These are phyloP conservation scores for Citrus australasica DNA, from an alignment of 345 rosid genomes.

Conservation along the genomic window DNA sequence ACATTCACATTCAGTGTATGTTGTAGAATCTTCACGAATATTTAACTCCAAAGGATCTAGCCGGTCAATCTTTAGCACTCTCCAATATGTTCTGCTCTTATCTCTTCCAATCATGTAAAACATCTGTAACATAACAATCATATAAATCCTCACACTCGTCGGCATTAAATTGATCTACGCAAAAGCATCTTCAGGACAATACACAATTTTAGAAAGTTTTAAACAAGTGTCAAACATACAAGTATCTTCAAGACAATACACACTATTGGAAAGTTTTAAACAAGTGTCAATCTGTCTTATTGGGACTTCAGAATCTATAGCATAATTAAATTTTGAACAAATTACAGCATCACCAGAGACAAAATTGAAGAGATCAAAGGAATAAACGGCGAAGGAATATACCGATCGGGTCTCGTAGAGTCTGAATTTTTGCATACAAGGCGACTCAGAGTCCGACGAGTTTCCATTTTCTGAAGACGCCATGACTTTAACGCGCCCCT, in stretches of 20 bases:
- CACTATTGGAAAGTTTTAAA: no score
- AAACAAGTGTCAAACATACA: no score
- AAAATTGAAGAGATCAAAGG: conserved; percentile 13
- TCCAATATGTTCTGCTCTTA: conserved; percentile 62
- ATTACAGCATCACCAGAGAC: background rate
- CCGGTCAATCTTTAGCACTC: conserved; percentile 79
- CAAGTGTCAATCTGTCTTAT: no score
- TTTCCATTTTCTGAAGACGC: conserved; percentile 17
- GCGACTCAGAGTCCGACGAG: conserved; percentile 17
- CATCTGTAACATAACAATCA: conserved; percentile 35
- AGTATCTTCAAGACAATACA: no score
- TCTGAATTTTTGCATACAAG: conserved; percentile 63
- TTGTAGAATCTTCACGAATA: conserved; percentile 76
- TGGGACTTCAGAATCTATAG: background rate
- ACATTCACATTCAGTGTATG: conserved; percentile 65
- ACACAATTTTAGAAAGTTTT: background rate
- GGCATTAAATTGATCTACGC: no score
- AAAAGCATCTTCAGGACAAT: background rate
- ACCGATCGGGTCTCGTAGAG: conserved; percentile 85
- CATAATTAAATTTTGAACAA: background rate
- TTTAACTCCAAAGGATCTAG: conserved; percentile 69
- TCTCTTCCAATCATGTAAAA: conserved; percentile 86
- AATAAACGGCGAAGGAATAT: background rate
- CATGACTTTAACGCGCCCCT: conserved; percentile 11
- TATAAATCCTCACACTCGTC: background rate